Percentiles rank a stretch among this genome's conserved stretches.
Conservation (phyloP, 2,329 filamentous ascomycete species). For the Arthrobotrys pseudoclavata region DNA sequence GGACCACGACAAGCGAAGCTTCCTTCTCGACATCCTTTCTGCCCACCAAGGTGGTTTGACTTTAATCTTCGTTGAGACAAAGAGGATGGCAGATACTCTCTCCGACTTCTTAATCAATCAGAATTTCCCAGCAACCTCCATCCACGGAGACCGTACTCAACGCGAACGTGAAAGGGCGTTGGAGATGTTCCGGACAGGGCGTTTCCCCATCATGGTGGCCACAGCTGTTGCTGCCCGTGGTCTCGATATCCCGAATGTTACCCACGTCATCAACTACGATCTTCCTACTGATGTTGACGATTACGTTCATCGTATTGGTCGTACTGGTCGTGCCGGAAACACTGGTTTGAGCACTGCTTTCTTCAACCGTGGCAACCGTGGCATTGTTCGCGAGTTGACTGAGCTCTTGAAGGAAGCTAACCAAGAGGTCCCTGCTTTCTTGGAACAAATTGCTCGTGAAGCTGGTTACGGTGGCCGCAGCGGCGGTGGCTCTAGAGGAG, state of each 20-base stretch:
- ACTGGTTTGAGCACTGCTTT: conserved; percentile 98
- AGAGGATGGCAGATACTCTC: conserved; percentile 98
- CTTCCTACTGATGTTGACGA: conserved; percentile 99
- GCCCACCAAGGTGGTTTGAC: conserved; percentile 90
- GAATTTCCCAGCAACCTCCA: conserved; percentile 96
- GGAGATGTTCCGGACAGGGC: conserved; percentile 95
- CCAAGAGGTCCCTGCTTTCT: conserved; percentile 92
- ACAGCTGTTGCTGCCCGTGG: conserved; percentile 94
- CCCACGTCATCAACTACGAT: conserved; percentile 98
- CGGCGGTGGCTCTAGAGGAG: conserved; percentile 68
- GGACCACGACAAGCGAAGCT: conserved; percentile 96
- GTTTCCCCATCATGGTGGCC: conserved; percentile 95
- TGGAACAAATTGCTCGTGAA: conserved; percentile 97
- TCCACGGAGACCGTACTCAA: conserved; percentile 98
- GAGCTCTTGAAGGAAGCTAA: conserved; percentile 99
- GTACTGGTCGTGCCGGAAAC: conserved; percentile 99
- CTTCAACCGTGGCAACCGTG: conserved; percentile 99
- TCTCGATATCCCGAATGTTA: conserved; percentile 95
- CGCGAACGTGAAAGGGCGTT: conserved; percentile 97
- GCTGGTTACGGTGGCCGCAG: conserved; percentile 80
- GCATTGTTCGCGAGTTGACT: conserved; percentile 94
- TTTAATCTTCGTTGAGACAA: conserved; percentile 98
- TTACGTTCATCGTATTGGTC: conserved; percentile 99
- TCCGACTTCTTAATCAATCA: conserved; percentile 99
- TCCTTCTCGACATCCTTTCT: conserved; percentile 96